These are phyloP conservation scores for Nannochloropsis gaditana DNA, from an alignment of 108 stramenopile genomes.

Conservation along the genomic window DNA sequence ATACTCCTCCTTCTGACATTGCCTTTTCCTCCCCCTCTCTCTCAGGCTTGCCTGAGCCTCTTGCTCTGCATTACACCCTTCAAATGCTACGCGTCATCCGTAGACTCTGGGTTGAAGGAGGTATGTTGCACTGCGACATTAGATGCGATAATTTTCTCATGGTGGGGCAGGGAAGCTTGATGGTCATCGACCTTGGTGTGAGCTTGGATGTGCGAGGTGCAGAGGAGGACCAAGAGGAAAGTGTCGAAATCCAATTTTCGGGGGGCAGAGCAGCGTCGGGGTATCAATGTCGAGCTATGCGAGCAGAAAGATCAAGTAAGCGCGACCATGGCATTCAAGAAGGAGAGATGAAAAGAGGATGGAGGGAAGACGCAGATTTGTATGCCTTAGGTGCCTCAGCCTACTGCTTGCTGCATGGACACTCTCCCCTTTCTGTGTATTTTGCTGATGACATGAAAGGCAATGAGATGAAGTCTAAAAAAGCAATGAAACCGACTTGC, in stretches of 20 bases:
- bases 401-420: not conserved
- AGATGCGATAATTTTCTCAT: not conserved
- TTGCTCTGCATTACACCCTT: not conserved
- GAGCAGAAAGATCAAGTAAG: not conserved
- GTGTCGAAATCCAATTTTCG: not conserved
- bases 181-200: not conserved
- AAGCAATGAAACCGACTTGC: not conserved
- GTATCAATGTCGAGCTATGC: slow-evolving; percentile 17
- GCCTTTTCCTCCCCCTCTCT: not conserved
- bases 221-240: not conserved
- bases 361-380: slow-evolving; percentile 17
- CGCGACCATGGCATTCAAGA: not conserved
- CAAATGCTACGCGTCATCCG: not conserved
- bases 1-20: not conserved
- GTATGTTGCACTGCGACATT: not conserved
- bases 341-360: not conserved
- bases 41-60: slow-evolving; percentile 5
- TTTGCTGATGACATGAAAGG: not conserved
- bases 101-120: not conserved
- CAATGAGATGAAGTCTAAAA: not conserved
- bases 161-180: not conserved
- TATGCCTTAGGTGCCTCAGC: slow-evolving; percentile 1
- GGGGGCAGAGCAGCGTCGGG: not conserved
- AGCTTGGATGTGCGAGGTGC: not conserved
- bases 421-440: not conserved